Conservation (phyloP, 2,329 filamentous ascomycete species). For the Hortaea werneckii region DNA sequence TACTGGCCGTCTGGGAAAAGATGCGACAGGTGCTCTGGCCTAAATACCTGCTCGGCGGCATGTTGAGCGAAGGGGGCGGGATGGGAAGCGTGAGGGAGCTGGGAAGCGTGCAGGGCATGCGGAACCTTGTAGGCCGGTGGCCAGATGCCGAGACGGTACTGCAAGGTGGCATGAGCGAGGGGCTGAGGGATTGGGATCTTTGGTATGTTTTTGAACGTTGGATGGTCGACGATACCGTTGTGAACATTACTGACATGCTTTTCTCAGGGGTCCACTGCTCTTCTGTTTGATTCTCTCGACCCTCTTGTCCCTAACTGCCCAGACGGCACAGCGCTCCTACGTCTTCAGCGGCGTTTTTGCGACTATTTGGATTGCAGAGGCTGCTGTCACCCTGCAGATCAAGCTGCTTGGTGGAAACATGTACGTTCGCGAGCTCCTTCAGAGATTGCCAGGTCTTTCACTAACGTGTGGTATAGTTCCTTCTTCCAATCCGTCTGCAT, state of each 20-base stretch:
- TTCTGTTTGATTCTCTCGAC: slow-evolving; percentile 86
- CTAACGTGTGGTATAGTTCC: slow-evolving; percentile 50
- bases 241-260: slow-evolving; percentile 11
- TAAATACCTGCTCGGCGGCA: slow-evolving; percentile 73
- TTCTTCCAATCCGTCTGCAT: slow-evolving; percentile 97
- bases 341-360: slow-evolving; percentile 97
- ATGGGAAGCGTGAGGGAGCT: slow-evolving; percentile 43
- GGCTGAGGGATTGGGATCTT: slow-evolving; percentile 90
- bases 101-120: slow-evolving; percentile 31
- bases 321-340: slow-evolving; percentile 68
- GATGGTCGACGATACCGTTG: slow-evolving; percentile 4
- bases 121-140: slow-evolving; percentile 50
- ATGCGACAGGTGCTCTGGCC: slow-evolving; percentile 96
- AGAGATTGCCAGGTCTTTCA: neutral
- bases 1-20: slow-evolving; percentile 93
- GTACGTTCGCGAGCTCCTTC: slow-evolving; percentile 45
- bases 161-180: slow-evolving; percentile 71
- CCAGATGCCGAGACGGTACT: slow-evolving; percentile 57
- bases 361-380: slow-evolving; percentile 93
- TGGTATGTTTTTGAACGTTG: slow-evolving; percentile 45
- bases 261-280: slow-evolving; percentile 70
- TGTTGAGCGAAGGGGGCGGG: slow-evolving; percentile 49
- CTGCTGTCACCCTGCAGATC: slow-evolving; percentile 94
- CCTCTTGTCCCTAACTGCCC: slow-evolving; percentile 74
- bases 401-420: slow-evolving; percentile 94